These are phyloP conservation scores for Vigna mungo DNA, from an alignment of 306 rosid genomes.

Conservation along the genomic window DNA sequence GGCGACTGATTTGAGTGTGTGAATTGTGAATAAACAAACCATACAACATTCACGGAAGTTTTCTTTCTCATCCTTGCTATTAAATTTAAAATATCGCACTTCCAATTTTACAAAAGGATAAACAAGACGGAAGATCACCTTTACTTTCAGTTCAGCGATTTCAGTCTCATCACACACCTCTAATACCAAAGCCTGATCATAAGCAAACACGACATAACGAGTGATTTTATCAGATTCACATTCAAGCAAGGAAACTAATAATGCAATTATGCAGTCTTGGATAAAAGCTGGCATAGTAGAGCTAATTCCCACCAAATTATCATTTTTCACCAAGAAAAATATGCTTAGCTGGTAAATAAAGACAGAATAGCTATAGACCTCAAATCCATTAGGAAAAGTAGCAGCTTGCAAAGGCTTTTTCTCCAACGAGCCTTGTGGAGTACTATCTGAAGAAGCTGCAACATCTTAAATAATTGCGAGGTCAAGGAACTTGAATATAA, in stretches of 20 bases:
- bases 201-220: conserved; percentile 43
- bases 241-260: background rate
- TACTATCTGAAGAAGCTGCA: conserved; percentile 57
- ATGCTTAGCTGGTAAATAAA: conserved; percentile 28
- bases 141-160: conserved; percentile 93
- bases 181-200: conserved; percentile 81
- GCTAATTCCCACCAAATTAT: conserved; percentile 31
- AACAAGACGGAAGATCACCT: conserved; percentile 62
- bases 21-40: conserved; percentile 6
- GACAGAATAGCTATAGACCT: conserved; percentile 61
- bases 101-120: conserved; percentile 28
- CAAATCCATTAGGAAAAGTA: conserved; percentile 90
- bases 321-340: conserved; percentile 26
- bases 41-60: conserved; percentile 16
- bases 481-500: conserved; percentile 3
- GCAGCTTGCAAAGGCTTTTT: conserved; percentile 57
- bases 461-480: conserved; percentile 39
- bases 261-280: conserved; percentile 33
- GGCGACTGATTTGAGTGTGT: background rate
- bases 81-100: conserved; percentile 24
- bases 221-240: conserved; percentile 40
- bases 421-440: conserved; percentile 54
- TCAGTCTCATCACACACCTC: conserved; percentile 99
- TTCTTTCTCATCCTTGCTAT: conserved; percentile 11
- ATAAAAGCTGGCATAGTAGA: conserved; percentile 12